phyloP scores from a whole-genome alignment of 768 basidiomycete genomes.

The Termitomyces sp. region DNA sequence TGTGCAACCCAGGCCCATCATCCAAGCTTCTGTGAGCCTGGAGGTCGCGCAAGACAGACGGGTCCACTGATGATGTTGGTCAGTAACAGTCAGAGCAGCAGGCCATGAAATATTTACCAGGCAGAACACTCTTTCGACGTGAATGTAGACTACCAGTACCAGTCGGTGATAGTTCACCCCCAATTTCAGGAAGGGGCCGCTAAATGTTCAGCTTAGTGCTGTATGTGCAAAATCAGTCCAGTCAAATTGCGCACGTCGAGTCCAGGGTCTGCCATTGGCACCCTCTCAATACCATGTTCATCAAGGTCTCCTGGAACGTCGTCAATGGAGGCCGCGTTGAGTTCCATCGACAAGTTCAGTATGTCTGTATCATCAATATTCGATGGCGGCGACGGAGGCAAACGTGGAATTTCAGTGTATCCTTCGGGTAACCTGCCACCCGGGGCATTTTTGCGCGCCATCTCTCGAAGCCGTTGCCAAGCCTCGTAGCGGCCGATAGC shows the following conservation, averaged over 20 bases:
- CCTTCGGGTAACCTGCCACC: slow-evolving; percentile 67
- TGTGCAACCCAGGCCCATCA: slow-evolving; percentile 29
- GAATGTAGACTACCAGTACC: slow-evolving; percentile 64
- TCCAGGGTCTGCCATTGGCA: slow-evolving; percentile 90
- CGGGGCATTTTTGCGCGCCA: slow-evolving; percentile 64
- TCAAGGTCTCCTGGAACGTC: slow-evolving; percentile 66
- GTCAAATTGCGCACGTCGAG: slow-evolving; percentile 57
- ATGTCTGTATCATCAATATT: slow-evolving; percentile 82
- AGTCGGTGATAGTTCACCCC: slow-evolving; percentile 52
- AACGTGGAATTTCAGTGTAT: slow-evolving; percentile 61
- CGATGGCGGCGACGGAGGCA: slow-evolving; percentile 74
- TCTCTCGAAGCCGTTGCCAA: slow-evolving; percentile 83
- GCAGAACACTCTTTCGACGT: slow-evolving; percentile 91
- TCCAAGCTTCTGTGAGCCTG: slow-evolving; percentile 85
- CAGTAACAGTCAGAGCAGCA: neutral
- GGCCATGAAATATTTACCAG: slow-evolving; percentile 46
- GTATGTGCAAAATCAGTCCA: neutral
- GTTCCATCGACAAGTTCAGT: slow-evolving; percentile 83
- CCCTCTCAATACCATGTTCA: slow-evolving; percentile 78
- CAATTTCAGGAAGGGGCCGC: slow-evolving; percentile 66
- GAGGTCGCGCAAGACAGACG: slow-evolving; percentile 80
- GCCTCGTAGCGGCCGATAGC: slow-evolving; percentile 81
- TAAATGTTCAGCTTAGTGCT: slow-evolving; percentile 19
- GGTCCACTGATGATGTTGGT: slow-evolving; percentile 56
- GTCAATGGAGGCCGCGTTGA: slow-evolving; percentile 81